Conservation (phyloP, 768 basidiomycete species). For the Pisolithus sp. region DNA sequence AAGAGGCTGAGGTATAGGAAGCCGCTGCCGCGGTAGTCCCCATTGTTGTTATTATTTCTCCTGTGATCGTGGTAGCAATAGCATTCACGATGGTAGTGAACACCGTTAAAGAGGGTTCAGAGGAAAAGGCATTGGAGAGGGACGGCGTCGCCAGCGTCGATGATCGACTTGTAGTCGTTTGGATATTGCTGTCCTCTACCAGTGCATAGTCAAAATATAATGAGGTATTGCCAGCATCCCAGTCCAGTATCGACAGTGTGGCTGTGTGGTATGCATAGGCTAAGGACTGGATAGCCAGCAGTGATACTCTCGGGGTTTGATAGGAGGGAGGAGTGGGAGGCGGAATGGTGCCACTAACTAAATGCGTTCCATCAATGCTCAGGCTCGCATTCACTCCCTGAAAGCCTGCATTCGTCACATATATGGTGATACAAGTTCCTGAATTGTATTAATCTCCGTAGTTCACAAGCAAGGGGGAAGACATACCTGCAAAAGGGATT, state of each 20-base stretch:
- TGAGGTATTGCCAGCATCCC: not conserved
- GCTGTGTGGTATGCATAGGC: not conserved
- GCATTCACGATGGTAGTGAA: too few species aligned
- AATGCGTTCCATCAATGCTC: not conserved
- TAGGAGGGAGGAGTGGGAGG: constrained; percentile 1
- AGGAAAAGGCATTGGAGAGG: too few species aligned
- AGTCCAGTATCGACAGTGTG: constrained; percentile 1
- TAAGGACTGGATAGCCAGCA: constrained; percentile 1
- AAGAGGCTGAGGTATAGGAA: too few species aligned
- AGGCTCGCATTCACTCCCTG: constrained; percentile 1
- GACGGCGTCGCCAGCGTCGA: too few species aligned
- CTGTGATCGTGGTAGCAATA: too few species aligned
- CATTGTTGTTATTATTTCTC: too few species aligned
- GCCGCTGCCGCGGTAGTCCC: too few species aligned
- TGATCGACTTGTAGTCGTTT: not conserved
- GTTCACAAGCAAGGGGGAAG: not conserved
- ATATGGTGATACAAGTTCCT: constrained; percentile 3
- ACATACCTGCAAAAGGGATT: not conserved
- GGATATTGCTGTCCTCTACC: not conserved
- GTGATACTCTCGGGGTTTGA: not conserved
- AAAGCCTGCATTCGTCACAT: constrained; percentile 1
- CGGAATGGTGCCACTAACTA: not conserved
- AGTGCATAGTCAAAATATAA: constrained; percentile 3
- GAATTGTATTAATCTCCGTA: not conserved
- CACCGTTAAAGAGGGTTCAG: too few species aligned